These are phyloP conservation scores for Magnolia kwangsiensis DNA, from an alignment of 164 flowering plant genomes.

Conservation along the genomic window DNA sequence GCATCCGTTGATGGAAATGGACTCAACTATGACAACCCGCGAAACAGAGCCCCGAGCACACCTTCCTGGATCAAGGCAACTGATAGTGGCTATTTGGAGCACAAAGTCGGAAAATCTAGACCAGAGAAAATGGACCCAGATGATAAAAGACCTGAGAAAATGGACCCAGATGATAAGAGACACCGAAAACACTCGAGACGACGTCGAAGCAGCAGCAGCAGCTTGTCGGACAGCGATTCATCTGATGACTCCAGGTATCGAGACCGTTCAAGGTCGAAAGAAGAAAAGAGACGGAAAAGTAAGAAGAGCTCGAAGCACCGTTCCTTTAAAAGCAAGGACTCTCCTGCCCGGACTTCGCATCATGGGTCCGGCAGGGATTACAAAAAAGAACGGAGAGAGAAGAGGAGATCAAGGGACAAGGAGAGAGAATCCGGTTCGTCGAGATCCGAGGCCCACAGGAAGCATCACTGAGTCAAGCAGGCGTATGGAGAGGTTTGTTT, in stretches of 20 bases:
- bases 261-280: slow-evolving; percentile 39
- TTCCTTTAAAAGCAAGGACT: slow-evolving; percentile 33
- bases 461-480: neutral
- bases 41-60: neutral
- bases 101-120: slow-evolving; percentile 11
- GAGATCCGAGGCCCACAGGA: neutral
- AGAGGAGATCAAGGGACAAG: slow-evolving; percentile 25
- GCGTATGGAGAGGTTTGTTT: neutral
- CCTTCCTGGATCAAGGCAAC: slow-evolving; percentile 1
- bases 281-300: slow-evolving; percentile 45
- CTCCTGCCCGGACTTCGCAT: slow-evolving; percentile 37
- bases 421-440: slow-evolving; percentile 6
- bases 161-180: slow-evolving; percentile 24
- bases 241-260: slow-evolving; percentile 35
- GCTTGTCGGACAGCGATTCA: slow-evolving; percentile 44
- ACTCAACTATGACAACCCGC: slow-evolving; percentile 7
- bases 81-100: slow-evolving; percentile 10
- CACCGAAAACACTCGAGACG: slow-evolving; percentile 18
- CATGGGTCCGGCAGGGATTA: slow-evolving; percentile 30
- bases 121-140: slow-evolving; percentile 20
- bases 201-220: slow-evolving; percentile 23
- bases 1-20: slow-evolving; percentile 10
- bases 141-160: slow-evolving; percentile 20
- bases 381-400: slow-evolving; percentile 36
- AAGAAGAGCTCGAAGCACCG: slow-evolving; percentile 58